phyloP scores from a whole-genome alignment of 2,329 filamentous ascomycete genomes.

The Fusarium tanahbumbuense region DNA sequence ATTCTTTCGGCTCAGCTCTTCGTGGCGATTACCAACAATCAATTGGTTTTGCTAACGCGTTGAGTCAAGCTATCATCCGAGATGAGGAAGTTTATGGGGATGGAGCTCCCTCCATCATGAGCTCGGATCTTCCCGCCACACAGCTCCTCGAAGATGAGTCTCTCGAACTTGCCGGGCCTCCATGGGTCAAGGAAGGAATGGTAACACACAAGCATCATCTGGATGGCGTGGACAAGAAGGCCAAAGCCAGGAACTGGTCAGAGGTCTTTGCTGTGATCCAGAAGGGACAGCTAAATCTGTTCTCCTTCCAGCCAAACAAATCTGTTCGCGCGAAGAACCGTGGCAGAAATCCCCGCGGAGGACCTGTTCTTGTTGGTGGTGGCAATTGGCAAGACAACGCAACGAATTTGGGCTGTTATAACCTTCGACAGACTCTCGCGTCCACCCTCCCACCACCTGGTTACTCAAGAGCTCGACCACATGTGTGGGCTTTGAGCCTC shows the following conservation, averaged over 20 bases:
- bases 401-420: conserved; percentile 87
- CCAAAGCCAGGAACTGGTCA: conserved; percentile 93
- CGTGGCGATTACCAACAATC: conserved; percentile 91
- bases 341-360: conserved; percentile 60
- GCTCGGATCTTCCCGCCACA: conserved; percentile 68
- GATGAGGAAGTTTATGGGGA: conserved; percentile 76
- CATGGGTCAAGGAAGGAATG: conserved; percentile 97
- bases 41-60: conserved; percentile 95
- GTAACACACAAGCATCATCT: conserved; percentile 97
- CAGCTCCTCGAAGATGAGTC: conserved; percentile 91
- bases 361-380: conserved; percentile 80
- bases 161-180: conserved; percentile 90
- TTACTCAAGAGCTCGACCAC: conserved; percentile 88
- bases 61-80: conserved; percentile 96
- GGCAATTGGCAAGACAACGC: conserved; percentile 99
- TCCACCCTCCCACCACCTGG: conserved; percentile 90
- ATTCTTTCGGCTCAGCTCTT: conserved; percentile 84
- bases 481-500: conserved; percentile 94
- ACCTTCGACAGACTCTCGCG: conserved; percentile 90
- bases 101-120: conserved; percentile 61
- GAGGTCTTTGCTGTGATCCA: conserved; percentile 97
- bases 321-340: conserved; percentile 76
- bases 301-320: conserved; percentile 90
- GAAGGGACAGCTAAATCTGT: conserved; percentile 92
- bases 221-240: conserved; percentile 88